These are phyloP conservation scores for Grosmannia serpens DNA, from an alignment of 2,329 filamentous ascomycete species.

Conservation along the genomic window DNA sequence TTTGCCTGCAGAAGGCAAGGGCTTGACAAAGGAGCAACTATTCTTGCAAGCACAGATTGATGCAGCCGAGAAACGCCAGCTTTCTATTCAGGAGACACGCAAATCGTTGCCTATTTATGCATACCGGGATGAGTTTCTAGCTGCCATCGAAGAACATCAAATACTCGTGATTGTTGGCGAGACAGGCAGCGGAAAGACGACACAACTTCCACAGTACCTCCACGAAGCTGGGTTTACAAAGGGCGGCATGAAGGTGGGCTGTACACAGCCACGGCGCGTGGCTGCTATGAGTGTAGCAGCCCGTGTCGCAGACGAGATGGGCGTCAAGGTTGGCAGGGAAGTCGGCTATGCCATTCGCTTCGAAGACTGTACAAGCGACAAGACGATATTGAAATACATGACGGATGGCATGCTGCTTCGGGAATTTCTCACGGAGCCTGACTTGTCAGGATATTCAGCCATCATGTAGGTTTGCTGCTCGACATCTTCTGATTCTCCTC, in stretches of 20 bases:
- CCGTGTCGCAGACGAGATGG: slow-evolving; percentile 90
- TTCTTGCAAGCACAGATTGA: slow-evolving; percentile 72
- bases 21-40: slow-evolving; percentile 66
- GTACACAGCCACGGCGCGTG: slow-evolving; percentile 88
- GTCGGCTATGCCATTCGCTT: slow-evolving; percentile 94
- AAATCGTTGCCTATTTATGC: slow-evolving; percentile 85
- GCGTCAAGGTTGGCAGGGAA: slow-evolving; percentile 77
- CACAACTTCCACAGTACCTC: slow-evolving; percentile 86
- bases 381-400: slow-evolving; percentile 90
- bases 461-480: slow-evolving; percentile 47
- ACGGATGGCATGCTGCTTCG: slow-evolving; percentile 91
- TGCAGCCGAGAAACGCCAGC: slow-evolving; percentile 76
- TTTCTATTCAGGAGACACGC: slow-evolving; percentile 81
- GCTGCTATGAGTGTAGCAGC: slow-evolving; percentile 97
- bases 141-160: slow-evolving; percentile 77
- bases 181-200: slow-evolving; percentile 92
- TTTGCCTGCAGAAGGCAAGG: slow-evolving; percentile 59
- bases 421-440: slow-evolving; percentile 81
- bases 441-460: slow-evolving; percentile 69
- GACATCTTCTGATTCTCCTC: neutral
- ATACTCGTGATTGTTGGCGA: slow-evolving; percentile 88
- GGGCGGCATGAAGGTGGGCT: slow-evolving; percentile 72
- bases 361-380: slow-evolving; percentile 82
- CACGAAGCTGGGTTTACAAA: slow-evolving; percentile 87
- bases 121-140: slow-evolving; percentile 74